Percentiles rank a stretch among this genome's conserved stretches.
Evolutionary conservation across 495 filamentous ascomycete genomes (phyloP).

Genomic region (Xylaria telfairii): DNA sequence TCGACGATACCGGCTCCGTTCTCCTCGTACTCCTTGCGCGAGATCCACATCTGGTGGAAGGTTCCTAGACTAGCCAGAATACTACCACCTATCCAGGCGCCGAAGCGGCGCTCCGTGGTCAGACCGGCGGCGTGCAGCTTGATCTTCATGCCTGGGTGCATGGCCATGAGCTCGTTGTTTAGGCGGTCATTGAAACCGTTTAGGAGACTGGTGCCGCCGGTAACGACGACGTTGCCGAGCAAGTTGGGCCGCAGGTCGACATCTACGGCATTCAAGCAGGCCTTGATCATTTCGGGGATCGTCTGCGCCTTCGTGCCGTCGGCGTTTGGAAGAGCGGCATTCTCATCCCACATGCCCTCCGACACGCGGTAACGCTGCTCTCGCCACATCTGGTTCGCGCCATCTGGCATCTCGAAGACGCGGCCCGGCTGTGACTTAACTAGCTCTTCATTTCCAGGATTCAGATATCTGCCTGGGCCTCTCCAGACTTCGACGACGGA

Average conservation of each 20-base stretch:
- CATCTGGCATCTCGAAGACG: slow-evolving; percentile 96
- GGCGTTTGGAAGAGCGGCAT: slow-evolving; percentile 58
- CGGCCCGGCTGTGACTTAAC: slow-evolving; percentile 69
- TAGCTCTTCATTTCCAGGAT: slow-evolving; percentile 69
- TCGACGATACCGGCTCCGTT: slow-evolving; percentile 74
- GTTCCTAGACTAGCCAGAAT: slow-evolving; percentile 94
- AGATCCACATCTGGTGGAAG: slow-evolving; percentile 99
- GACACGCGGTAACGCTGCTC: slow-evolving; percentile 81
- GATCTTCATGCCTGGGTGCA: slow-evolving; percentile 82
- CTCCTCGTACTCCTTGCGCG: slow-evolving; percentile 81
- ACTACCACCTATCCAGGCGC: slow-evolving; percentile 94
- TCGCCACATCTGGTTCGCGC: slow-evolving; percentile 91
- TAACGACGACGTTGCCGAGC: slow-evolving; percentile 89
- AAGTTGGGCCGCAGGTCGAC: slow-evolving; percentile 85
- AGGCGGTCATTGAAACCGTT: slow-evolving; percentile 90
- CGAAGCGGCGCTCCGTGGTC: slow-evolving; percentile 84
- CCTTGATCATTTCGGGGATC: slow-evolving; percentile 78
- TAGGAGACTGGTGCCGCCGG: slow-evolving; percentile 81
- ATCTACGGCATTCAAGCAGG: slow-evolving; percentile 78
- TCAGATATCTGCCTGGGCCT: slow-evolving; percentile 73
- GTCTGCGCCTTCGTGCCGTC: slow-evolving; percentile 67
- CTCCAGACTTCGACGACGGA: slow-evolving; percentile 92
- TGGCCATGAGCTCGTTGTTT: slow-evolving; percentile 76
- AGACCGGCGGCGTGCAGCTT: slow-evolving; percentile 85
- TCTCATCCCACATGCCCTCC: slow-evolving; percentile 88